These are phyloP conservation scores for Botryosphaeria dothidea DNA, from an alignment of 2,329 filamentous ascomycete species.

Conservation along the genomic window DNA sequence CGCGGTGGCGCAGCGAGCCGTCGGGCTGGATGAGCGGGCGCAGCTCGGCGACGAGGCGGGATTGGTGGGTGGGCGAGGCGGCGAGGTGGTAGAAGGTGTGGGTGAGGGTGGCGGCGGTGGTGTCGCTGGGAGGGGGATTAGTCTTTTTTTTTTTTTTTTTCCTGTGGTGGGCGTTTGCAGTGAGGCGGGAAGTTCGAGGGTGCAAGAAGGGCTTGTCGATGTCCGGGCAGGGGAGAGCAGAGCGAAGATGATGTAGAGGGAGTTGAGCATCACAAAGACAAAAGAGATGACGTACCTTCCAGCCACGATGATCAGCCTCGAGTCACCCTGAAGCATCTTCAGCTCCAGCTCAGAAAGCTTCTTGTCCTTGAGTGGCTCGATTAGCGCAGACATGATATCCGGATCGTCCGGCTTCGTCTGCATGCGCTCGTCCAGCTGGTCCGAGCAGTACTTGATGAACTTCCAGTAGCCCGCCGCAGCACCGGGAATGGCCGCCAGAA, in stretches of 20 bases:
- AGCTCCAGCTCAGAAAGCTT: neutral
- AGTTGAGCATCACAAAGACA: no score
- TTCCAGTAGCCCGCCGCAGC: slow-evolving; percentile 29
- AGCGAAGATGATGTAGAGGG: no score
- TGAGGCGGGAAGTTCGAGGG: no score
- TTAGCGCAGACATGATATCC: slow-evolving; percentile 8
- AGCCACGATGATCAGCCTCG: slow-evolving; percentile 36
- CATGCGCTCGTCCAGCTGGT: slow-evolving; percentile 28
- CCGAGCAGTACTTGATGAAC: slow-evolving; percentile 34
- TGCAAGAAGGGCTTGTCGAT: no score
- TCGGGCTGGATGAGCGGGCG: slow-evolving; percentile 26
- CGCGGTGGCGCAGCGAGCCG: slow-evolving; percentile 26
- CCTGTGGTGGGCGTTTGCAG: no score
- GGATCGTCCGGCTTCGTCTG: neutral
- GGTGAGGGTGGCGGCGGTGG: slow-evolving; percentile 4
- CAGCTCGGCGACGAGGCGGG: slow-evolving; percentile 36
- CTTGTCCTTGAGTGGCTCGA: neutral
- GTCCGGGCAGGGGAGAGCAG: neutral
- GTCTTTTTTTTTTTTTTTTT: neutral
- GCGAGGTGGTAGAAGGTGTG: slow-evolving; percentile 25
- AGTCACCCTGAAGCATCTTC: slow-evolving; percentile 33
- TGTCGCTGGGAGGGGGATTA: slow-evolving; percentile 20
- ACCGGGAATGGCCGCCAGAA: slow-evolving; percentile 34
- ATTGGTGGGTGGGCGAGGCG: slow-evolving; percentile 24
- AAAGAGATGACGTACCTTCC: slow-evolving; percentile 7